Percentiles rank a stretch among this genome's conserved stretches.
These are phyloP conservation scores for Solanum paucissectum DNA, from an alignment of 257 asterid species.

Conservation along the genomic window DNA sequence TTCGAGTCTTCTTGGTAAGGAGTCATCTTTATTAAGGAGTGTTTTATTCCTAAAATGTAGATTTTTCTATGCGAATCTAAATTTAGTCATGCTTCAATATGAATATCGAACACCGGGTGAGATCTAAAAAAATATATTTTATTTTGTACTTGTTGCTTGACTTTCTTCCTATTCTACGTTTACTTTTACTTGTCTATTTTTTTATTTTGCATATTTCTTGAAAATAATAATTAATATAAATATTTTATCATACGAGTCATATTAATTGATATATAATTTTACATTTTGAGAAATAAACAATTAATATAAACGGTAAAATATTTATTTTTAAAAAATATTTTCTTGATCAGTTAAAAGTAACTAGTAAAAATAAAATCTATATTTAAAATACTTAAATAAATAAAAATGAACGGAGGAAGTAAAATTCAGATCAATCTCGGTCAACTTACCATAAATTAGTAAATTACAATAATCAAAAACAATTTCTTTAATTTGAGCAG, in stretches of 20 bases:
- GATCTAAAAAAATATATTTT: too few relatives aligned
- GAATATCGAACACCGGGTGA: too few relatives aligned
- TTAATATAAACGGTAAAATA: neutral
- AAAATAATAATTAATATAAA: neutral
- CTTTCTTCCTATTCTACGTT: neutral
- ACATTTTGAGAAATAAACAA: neutral
- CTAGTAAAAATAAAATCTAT: too few relatives aligned
- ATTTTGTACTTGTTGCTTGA: neutral
- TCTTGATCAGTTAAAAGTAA: neutral
- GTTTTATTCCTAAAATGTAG: too few relatives aligned
- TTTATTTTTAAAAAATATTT: too few relatives aligned
- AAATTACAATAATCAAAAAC: neutral
- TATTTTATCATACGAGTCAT: neutral
- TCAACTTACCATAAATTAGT: neutral
- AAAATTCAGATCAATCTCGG: neutral
- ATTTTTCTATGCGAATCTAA: too few relatives aligned
- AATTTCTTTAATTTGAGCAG: neutral
- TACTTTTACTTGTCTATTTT: neutral
- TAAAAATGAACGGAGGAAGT: rapidly evolving
- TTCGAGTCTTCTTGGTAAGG: rapidly evolving
- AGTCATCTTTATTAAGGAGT: too few relatives aligned
- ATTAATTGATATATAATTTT: too few relatives aligned
- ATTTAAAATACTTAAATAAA: too few relatives aligned
- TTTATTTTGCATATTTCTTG: neutral
- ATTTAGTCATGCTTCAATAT: too few relatives aligned